Evolutionary conservation across 2,329 filamentous ascomycete species (phyloP).

Genomic region (Teratosphaeria destructans): DNA sequence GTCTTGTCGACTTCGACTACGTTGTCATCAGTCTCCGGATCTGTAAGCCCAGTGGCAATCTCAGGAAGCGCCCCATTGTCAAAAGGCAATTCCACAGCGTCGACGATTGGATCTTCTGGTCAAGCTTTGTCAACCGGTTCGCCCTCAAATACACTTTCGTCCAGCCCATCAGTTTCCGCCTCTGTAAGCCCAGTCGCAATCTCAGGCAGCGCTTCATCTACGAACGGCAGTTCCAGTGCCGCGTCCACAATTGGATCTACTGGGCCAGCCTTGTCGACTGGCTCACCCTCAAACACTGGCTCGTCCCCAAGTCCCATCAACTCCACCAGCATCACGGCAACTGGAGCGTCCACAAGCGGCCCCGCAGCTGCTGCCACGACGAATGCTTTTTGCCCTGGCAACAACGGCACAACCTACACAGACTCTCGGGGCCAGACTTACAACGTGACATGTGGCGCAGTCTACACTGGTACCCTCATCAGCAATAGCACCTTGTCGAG

Average conservation of each 20-base stretch:
- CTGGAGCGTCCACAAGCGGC: background rate
- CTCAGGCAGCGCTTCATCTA: too few species aligned
- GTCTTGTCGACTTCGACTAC: too few species aligned
- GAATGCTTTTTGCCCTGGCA: background rate
- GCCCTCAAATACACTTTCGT: too few species aligned
- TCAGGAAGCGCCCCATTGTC: too few species aligned
- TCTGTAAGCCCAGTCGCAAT: too few species aligned
- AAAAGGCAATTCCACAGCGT: too few species aligned
- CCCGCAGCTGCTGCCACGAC: background rate
- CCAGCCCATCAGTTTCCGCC: too few species aligned
- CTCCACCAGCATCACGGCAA: background rate
- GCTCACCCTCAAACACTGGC: background rate
- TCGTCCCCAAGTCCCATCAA: background rate
- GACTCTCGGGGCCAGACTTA: background rate
- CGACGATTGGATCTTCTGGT: too few species aligned
- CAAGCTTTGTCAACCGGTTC: too few species aligned
- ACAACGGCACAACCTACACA: background rate
- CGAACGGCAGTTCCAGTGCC: background rate
- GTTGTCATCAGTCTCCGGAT: too few species aligned
- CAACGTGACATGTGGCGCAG: background rate
- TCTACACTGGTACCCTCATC: background rate
- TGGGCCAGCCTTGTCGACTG: too few species aligned
- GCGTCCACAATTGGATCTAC: background rate
- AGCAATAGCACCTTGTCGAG: background rate
- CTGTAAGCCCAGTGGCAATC: too few species aligned